Evolutionary conservation across 2,329 filamentous ascomycete genomes (phyloP).

Genomic region (Neophaeococcomyces aloes): DNA sequence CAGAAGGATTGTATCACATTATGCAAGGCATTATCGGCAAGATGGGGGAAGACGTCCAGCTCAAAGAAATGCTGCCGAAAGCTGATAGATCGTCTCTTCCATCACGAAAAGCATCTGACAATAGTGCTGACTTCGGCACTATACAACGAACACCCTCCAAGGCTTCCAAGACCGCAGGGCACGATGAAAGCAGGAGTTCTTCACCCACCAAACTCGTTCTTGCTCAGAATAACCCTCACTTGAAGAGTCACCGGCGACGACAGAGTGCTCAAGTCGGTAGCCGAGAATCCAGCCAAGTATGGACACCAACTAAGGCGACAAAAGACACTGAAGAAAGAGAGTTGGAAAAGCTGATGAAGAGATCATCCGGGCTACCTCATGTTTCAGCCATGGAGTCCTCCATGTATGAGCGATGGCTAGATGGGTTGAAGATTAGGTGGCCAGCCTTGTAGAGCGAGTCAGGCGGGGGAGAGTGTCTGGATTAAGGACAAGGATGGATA

Average conservation of each 20-base stretch:
- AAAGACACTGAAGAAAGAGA: conserved; percentile 38
- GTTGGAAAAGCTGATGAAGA: conserved; percentile 31
- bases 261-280: conserved; percentile 36
- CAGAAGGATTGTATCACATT: conserved; percentile 79
- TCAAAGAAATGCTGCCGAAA: conserved; percentile 30
- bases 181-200: background rate
- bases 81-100: conserved; percentile 9
- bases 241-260: conserved; percentile 64
- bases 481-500: too few relatives aligned
- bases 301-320: conserved; percentile 29
- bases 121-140: conserved; percentile 5
- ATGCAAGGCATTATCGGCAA: conserved; percentile 67
- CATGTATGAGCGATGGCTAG: conserved; percentile 80
- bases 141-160: conserved; percentile 8
- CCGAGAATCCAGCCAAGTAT: conserved; percentile 20
- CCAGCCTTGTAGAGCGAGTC: conserved; percentile 5
- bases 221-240: conserved; percentile 72
- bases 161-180: background rate
- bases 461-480: too few relatives aligned
- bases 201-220: conserved; percentile 55
- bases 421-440: conserved; percentile 67
- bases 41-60: conserved; percentile 42
- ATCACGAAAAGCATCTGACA: conserved; percentile 26
- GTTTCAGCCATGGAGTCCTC: conserved; percentile 81
- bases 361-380: conserved; percentile 78